Conservation (phyloP, 352 stramenopile species). For the Phytophthora citricola region DNA sequence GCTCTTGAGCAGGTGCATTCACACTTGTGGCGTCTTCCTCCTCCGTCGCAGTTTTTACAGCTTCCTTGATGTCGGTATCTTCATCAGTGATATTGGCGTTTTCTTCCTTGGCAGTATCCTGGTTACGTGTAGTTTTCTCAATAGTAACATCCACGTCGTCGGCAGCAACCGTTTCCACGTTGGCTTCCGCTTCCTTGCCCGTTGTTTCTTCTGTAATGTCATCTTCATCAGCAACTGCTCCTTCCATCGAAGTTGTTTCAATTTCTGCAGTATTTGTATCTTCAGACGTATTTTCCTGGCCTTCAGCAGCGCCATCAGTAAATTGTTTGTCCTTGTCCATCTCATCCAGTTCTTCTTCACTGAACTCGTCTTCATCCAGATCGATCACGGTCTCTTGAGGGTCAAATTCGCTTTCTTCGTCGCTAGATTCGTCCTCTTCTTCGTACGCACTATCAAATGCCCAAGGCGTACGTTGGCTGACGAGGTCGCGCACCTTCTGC, state of each 20-base stretch:
- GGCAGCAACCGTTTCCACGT: neutral
- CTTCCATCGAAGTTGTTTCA: slow-evolving; percentile 26
- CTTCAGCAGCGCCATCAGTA: slow-evolving; percentile 14
- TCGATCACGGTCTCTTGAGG: slow-evolving; percentile 27
- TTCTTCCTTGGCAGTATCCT: slow-evolving; percentile 10
- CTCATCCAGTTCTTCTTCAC: slow-evolving; percentile 26
- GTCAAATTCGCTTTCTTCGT: slow-evolving; percentile 32
- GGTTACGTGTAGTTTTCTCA: neutral
- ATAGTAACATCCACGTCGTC: neutral
- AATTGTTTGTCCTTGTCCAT: slow-evolving; percentile 12
- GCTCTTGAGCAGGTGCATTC: slow-evolving; percentile 8
- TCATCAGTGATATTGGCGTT: slow-evolving; percentile 1
- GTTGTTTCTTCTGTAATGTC: neutral
- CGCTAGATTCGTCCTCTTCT: slow-evolving; percentile 25
- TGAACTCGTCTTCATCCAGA: slow-evolving; percentile 23
- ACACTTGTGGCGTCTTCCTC: slow-evolving; percentile 14
- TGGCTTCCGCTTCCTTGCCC: neutral
- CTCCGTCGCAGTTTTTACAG: slow-evolving; percentile 2
- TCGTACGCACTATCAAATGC: slow-evolving; percentile 47
- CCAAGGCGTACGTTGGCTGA: slow-evolving; percentile 74
- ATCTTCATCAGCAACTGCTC: slow-evolving; percentile 4
- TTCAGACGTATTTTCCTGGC: slow-evolving; percentile 8
- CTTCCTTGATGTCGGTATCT: slow-evolving; percentile 4
- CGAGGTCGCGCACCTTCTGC: slow-evolving; percentile 41
- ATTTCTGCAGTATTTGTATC: slow-evolving; percentile 6